Evolutionary conservation across 2,329 filamentous ascomycete species (phyloP).

Genomic region (Penicillium sp.): DNA sequence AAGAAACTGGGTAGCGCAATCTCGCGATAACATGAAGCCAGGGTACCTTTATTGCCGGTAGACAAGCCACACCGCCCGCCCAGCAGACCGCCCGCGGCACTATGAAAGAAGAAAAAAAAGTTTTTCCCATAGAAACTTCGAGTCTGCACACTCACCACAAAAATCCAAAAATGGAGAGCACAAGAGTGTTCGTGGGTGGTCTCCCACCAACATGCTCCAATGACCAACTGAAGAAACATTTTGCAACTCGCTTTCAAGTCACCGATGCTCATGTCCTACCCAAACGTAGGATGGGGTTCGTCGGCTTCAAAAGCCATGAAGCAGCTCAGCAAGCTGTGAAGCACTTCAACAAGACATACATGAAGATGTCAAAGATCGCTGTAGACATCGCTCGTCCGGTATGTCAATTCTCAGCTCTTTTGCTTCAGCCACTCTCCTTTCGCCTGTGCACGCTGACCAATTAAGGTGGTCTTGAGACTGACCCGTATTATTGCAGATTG

Average conservation of each 20-base stretch:
- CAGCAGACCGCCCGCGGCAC: constrained; percentile 33
- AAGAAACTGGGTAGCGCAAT: neutral
- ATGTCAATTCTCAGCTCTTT: constrained; percentile 33
- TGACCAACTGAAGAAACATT: constrained; percentile 84
- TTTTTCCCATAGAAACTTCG: constrained; percentile 9
- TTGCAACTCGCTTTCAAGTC: constrained; percentile 70
- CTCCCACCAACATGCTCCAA: constrained; percentile 83
- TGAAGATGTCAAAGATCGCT: constrained; percentile 89
- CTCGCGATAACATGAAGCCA: constrained; percentile 14
- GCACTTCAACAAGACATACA: constrained; percentile 93
- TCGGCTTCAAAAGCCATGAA: constrained; percentile 82
- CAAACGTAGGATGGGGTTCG: constrained; percentile 87
- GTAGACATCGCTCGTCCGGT: constrained; percentile 87
- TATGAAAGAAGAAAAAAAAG: constrained; percentile 32
- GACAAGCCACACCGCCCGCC: constrained; percentile 3
- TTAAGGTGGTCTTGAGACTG: constrained; percentile 41
- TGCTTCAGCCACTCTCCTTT: constrained; percentile 16
- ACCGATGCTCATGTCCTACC: constrained; percentile 92
- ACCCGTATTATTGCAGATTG: constrained; percentile 39
- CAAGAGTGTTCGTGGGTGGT: constrained; percentile 67
- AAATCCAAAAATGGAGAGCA: constrained; percentile 64
- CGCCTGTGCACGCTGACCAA: constrained; percentile 35
- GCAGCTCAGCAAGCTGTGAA: constrained; percentile 80
- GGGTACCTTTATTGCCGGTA: constrained; percentile 10
- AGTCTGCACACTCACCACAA: constrained; percentile 19